Base-by-base conservation (phyloP, 1,139 yeast species). In the Yarrowia galli region DNA sequence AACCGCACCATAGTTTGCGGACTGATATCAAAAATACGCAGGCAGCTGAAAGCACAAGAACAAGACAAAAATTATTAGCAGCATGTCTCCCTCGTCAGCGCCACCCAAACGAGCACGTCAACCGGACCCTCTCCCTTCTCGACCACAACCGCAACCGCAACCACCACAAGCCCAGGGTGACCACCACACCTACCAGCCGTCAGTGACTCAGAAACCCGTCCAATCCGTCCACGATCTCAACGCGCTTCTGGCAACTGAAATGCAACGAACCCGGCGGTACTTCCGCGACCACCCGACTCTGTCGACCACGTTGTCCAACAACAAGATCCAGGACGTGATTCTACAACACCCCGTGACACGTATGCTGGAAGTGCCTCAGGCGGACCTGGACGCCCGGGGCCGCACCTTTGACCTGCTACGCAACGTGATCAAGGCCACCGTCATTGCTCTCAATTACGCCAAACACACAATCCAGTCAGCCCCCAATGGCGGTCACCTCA, bases 201-300 rank as follows among this genome's bases (percentile, higher is more conserved):
- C 46, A 4, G 61, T 54, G 25, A 54, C 61, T 10, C 61, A 54
- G 23, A 54, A 23, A 25, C 61, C 61, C 38, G 48, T 54, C 35
- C 35, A 25, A 18, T 54, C 61, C 25, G 61, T 54, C 36, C 43
- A 43, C 46, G 66, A 48, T 22, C 46, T 61, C 38, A 48, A 61
- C 56, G 38, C 43, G 23, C 56, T 61, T 15, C 56, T 61, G 46
- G 54, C 66, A 23, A 36, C 13, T 5, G 66, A 61, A 40, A 61
- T 61, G 66, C 66, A 61, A 46, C 66, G 66, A 46, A 61, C 66
- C 18, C 54, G 54, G 22, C 54, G 56, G 18, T 48, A 61, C 46
- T 48, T 46, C 56, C 66, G 56, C 15, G 66, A 61, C 46, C 66
- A 61, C 13, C 66, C 66, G 16, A 48, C 54, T 20, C 46, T 61